Evolutionary conservation across 148 eudicot genomes (phyloP), one percentile per base, ranked within the genome.

Genomic region (Nepenthes mirabilis): DNA sequence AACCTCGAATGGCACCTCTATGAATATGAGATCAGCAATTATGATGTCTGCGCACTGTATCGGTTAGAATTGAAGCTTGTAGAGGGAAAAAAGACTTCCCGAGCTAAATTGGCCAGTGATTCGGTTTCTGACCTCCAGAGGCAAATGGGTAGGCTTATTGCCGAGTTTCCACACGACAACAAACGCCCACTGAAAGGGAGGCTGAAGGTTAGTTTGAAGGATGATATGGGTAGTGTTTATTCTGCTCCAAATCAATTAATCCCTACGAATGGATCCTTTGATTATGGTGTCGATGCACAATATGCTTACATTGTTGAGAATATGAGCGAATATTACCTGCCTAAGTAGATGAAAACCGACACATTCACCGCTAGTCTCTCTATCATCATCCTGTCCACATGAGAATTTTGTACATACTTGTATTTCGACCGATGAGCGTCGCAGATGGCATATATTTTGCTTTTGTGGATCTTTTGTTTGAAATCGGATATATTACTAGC

Each of bases 1-100:
- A 83, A 77, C 75, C 79, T 71, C 9, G 98, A 93, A 58, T 93
- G 98, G 98, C 98, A 93, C 77, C 89, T 93, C 4, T 93, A 80
- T 33, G 98, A 93, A 66, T 93, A 93, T 43, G 95, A 86, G 74
- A 83, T 93, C 68, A 82, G 70, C 58, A 83, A 82, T 53, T 93
- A 73, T 36, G 91, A 83, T 59, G 91, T 73, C 7, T 88, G 95
- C 65, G 98, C 98, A 2, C 70, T 93, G 47, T 93, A 93, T 50
- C 75, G 98, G 65, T 67, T 93, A 71, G 98, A 93, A 79, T 81
- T 78, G 61, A 93, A 93, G 75, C 82, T 82, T 23, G 87, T 80
- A 14, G 96, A 86, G 54, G 82, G 86, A 56, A 93, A 93, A 68
- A 93, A 93, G 75, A 63, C 78, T 51, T 74, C 87, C 1, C 74